These are phyloP conservation scores for Diaporthe aspalathi DNA, from an alignment of 2,329 filamentous ascomycete species.

Conservation along the genomic window DNA sequence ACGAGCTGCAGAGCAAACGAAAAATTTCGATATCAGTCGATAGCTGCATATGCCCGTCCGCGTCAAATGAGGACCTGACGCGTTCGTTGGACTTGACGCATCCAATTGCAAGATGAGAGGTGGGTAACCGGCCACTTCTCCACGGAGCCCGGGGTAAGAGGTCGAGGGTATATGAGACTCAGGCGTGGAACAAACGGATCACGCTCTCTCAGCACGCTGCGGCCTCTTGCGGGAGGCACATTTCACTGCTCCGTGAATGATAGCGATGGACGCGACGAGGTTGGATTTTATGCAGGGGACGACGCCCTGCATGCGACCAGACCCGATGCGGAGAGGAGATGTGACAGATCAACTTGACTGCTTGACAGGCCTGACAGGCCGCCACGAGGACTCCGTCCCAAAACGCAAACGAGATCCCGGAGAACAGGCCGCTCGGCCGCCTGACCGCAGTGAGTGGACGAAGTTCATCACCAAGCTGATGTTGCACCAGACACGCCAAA, in stretches of 20 bases:
- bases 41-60: neutral
- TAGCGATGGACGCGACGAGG: neutral
- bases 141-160: neutral
- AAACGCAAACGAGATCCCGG: neutral
- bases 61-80: neutral
- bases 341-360: conserved; percentile 14
- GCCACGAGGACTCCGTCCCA: neutral
- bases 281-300: conserved; percentile 16
- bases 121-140: neutral
- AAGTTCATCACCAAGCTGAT: neutral
- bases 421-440: neutral
- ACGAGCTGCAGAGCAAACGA: conserved; percentile 25
- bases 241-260: neutral
- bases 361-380: too few species aligned
- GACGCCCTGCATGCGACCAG: neutral
- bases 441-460: neutral
- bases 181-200: neutral
- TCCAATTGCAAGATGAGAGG: neutral
- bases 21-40: neutral
- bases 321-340: neutral
- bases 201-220: neutral
- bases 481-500: too few species aligned
- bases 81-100: neutral
- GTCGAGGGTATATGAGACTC: neutral
- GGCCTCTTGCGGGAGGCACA: neutral